Evolutionary conservation across 108 stramenopile genomes (phyloP).

Genomic region (Craspedostauros australis): DNA sequence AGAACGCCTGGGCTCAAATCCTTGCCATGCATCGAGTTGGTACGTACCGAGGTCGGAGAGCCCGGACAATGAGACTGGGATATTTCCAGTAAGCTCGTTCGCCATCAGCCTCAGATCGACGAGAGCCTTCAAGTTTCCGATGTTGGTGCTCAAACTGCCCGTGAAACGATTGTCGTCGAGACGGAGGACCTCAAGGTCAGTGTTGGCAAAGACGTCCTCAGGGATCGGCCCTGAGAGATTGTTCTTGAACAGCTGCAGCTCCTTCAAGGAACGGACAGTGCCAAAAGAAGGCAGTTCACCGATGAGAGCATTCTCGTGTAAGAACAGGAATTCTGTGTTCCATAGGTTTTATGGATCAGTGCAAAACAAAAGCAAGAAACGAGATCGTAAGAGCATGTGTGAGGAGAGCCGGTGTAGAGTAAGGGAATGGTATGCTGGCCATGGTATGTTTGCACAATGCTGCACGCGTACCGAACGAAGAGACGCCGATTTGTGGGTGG

Average conservation of each 20-base stretch:
- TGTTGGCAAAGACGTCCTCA: conserved; percentile 5
- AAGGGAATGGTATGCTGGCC: no score
- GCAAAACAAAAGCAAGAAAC: no score
- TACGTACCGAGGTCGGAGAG: conserved; percentile 22
- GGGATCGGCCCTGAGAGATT: conserved; percentile 37
- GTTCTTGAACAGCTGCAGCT: conserved; percentile 24
- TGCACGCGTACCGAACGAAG: no score
- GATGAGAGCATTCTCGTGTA: conserved; percentile 22
- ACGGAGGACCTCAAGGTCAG: conserved; percentile 16
- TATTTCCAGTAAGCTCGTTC: conserved; percentile 24
- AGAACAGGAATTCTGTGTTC: conserved; percentile 14
- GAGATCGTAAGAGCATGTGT: no score
- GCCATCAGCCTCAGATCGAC: conserved; percentile 22
- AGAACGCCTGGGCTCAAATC: neutral
- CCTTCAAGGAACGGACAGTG: conserved; percentile 5
- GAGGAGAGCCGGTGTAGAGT: no score
- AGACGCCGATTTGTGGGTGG: no score
- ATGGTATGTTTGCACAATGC: no score
- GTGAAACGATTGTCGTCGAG: conserved; percentile 36
- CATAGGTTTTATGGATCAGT: no score
- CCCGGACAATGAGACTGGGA: conserved; percentile 28
- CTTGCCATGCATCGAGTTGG: neutral
- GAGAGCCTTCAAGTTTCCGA: conserved; percentile 18
- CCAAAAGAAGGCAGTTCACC: conserved; percentile 35
- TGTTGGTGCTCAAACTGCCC: conserved; percentile 24